Evolutionary conservation across 139 green algal genomes (phyloP).

Genomic region (Axilococcus clingmanii): DNA sequence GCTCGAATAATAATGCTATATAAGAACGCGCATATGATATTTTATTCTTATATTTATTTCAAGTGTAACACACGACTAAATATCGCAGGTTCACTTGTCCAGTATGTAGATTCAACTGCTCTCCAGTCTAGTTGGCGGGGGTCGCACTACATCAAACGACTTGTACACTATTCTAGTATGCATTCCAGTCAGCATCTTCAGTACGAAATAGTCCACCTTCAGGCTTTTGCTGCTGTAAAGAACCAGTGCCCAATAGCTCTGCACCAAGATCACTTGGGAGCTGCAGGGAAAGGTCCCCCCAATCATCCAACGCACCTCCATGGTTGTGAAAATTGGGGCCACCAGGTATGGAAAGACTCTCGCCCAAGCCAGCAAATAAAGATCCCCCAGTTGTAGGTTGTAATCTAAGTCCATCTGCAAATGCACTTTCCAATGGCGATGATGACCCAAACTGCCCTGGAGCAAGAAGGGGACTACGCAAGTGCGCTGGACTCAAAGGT

Average conservation of each 20-base stretch:
- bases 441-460: too few relatives aligned
- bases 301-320: conserved; percentile 18
- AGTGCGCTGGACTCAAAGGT: too few relatives aligned
- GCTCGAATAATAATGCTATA: too few relatives aligned
- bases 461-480: too few relatives aligned
- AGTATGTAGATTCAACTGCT: conserved; percentile 4
- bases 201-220: background rate
- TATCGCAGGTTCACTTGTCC: too few relatives aligned
- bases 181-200: background rate
- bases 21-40: too few relatives aligned
- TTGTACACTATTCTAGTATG: too few relatives aligned
- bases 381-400: background rate
- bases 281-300: conserved; percentile 21
- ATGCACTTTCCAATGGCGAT: background rate
- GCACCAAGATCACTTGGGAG: conserved; percentile 20
- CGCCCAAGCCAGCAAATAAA: background rate
- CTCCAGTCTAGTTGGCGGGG: background rate
- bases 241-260: conserved; percentile 18
- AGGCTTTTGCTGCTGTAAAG: background rate
- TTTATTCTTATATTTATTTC: too few relatives aligned
- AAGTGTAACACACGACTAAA: too few relatives aligned
- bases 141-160: background rate
- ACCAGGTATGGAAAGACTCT: too few relatives aligned
- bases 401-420: background rate
- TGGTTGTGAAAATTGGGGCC: too few relatives aligned